Percentiles rank a stretch among this genome's conserved stretches.
phyloP scores from a whole-genome alignment of 441 rosid species.

The Populus hybrid region DNA sequence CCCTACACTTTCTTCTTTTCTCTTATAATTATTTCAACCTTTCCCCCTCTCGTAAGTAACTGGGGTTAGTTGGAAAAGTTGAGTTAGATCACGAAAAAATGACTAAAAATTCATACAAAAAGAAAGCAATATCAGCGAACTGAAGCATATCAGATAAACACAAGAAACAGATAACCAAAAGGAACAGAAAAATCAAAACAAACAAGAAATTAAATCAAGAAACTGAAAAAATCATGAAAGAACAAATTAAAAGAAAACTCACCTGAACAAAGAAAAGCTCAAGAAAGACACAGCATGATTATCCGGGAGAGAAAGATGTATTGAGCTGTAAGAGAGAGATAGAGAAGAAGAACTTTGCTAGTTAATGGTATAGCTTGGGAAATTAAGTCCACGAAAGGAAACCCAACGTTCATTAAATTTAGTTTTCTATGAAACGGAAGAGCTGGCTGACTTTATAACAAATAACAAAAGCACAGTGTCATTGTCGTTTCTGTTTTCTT shows the following conservation, averaged over 20 bases:
- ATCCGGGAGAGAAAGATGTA: neutral
- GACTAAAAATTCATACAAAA: neutral
- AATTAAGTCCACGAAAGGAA: slow-evolving; percentile 10
- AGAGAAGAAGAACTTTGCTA: neutral
- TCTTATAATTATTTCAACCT: neutral
- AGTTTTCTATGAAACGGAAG: neutral
- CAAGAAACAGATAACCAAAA: neutral
- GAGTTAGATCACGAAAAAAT: neutral
- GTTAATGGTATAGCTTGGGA: neutral
- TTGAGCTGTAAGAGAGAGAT: neutral
- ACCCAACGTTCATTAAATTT: slow-evolving; percentile 13
- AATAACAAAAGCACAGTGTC: neutral
- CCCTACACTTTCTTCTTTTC: neutral
- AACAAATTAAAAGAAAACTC: neutral
- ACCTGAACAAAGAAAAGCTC: neutral
- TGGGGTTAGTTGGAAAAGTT: neutral
- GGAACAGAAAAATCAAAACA: neutral
- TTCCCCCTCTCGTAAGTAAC: neutral
- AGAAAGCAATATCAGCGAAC: neutral
- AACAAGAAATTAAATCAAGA: neutral
- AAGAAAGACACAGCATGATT: neutral
- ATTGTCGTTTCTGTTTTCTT: neutral
- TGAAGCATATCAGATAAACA: neutral
- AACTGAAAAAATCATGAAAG: too few relatives aligned
- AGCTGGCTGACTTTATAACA: neutral